phyloP scores from a whole-genome alignment of 1,139 yeast genomes.

The Sugiyamaella neomexicana region DNA sequence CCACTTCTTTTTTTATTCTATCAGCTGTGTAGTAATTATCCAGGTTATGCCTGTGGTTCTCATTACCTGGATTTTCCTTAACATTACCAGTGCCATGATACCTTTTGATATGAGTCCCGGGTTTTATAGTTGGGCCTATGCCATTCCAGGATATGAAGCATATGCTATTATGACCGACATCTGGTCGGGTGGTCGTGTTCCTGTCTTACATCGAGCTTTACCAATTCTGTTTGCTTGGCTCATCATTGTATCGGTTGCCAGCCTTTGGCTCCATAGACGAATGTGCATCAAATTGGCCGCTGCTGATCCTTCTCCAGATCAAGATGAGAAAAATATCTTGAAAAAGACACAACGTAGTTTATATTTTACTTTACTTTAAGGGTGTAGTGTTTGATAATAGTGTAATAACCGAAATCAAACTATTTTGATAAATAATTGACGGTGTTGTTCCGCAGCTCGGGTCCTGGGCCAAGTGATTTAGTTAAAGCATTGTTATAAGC shows the following conservation, averaged over 20 bases:
- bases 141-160: slow-evolving; percentile 45
- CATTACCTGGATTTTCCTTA: slow-evolving; percentile 22
- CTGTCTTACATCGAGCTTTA: slow-evolving; percentile 19
- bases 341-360: neutral
- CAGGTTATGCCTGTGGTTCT: slow-evolving; percentile 20
- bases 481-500: neutral
- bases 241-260: neutral
- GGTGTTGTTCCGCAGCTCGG: neutral
- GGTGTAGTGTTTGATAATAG: no score
- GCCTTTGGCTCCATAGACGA: neutral
- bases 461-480: neutral
- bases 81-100: slow-evolving; percentile 18
- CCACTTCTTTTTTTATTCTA: slow-evolving; percentile 10
- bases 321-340: neutral
- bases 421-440: no score
- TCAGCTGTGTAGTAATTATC: slow-evolving; percentile 20
- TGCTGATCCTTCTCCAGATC: neutral
- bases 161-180: slow-evolving; percentile 61
- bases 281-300: slow-evolving; percentile 3
- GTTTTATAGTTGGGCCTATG: slow-evolving; percentile 25
- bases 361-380: neutral
- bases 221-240: slow-evolving; percentile 26
- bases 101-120: slow-evolving; percentile 25
- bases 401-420: no score
- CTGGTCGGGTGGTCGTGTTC: slow-evolving; percentile 59